A percentile compares a stretch with the other conserved stretches of the same genome.
Conservation (phyloP, 306 rosid species). For the Quercus ilex region DNA sequence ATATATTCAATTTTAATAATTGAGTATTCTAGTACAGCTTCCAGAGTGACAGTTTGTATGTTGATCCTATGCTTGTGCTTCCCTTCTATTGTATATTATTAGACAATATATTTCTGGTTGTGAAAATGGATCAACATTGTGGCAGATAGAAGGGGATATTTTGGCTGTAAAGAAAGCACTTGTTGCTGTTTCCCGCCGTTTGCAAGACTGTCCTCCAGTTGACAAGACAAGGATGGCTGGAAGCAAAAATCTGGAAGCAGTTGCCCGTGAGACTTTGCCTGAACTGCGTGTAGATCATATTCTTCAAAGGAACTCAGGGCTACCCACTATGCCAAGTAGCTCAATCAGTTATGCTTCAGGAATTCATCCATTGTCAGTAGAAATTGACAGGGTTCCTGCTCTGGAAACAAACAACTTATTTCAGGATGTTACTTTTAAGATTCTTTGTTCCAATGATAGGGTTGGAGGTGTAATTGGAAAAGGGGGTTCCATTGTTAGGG, state of each 20-base stretch:
- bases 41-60: background rate
- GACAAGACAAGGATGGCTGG: slow-evolving; percentile 48
- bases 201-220: slow-evolving; percentile 62
- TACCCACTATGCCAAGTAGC: slow-evolving; percentile 47
- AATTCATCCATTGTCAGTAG: slow-evolving; percentile 50
- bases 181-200: slow-evolving; percentile 69
- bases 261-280: slow-evolving; percentile 38
- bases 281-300: slow-evolving; percentile 50
- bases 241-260: slow-evolving; percentile 54
- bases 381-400: slow-evolving; percentile 53
- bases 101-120: background rate
- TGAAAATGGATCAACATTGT: slow-evolving; percentile 19
- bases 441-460: slow-evolving; percentile 77
- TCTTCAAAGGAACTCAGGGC: slow-evolving; percentile 43
- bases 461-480: slow-evolving; percentile 96
- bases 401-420: slow-evolving; percentile 40
- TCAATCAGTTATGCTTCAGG: slow-evolving; percentile 59
- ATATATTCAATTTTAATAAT: background rate
- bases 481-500: slow-evolving; percentile 76
- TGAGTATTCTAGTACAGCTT: slow-evolving; percentile 13
- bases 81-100: background rate
- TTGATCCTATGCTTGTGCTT: background rate
- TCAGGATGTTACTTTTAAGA: slow-evolving; percentile 71
- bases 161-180: slow-evolving; percentile 82
- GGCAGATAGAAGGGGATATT: slow-evolving; percentile 90